phyloP scores from a whole-genome alignment of 106 monocot species.

The Dioscorea zingiberensis region DNA sequence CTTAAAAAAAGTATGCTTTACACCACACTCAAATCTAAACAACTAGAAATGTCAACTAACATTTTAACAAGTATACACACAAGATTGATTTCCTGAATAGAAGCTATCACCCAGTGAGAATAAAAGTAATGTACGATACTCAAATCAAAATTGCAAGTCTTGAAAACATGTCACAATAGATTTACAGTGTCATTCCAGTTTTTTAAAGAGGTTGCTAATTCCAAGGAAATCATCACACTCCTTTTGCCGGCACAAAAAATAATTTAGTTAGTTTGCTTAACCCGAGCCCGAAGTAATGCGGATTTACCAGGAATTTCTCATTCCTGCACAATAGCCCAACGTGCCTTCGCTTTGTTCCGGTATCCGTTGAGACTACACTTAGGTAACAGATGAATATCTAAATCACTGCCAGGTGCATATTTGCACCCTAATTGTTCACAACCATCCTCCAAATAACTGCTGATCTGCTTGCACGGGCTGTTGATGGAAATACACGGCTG shows the following conservation, averaged over 20 bases:
- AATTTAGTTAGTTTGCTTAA: constrained; percentile 68
- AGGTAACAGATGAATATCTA: constrained; percentile 62
- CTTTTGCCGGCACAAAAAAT: constrained; percentile 45
- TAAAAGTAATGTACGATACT: too few relatives aligned
- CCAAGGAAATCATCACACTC: constrained; percentile 69
- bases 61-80: too few relatives aligned
- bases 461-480: constrained; percentile 36
- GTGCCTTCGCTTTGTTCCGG: constrained; percentile 53
- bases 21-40: too few relatives aligned
- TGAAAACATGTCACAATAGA: too few relatives aligned
- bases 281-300: too few relatives aligned
- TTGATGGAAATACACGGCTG: constrained; percentile 50
- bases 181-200: too few relatives aligned
- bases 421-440: constrained; percentile 63
- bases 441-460: constrained; percentile 75
- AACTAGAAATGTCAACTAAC: too few relatives aligned
- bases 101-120: too few relatives aligned
- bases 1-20: too few relatives aligned
- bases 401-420: constrained; percentile 60
- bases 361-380: constrained; percentile 49
- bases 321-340: constrained; percentile 71
- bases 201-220: constrained; percentile 13
- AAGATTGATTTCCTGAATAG: too few relatives aligned
- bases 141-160: too few relatives aligned
- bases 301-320: constrained; percentile 72